Evolutionary conservation across 768 basidiomycete genomes (phyloP), one percentile per base, ranked within the genome.

Genomic region (Aureoboletus auriporus): DNA sequence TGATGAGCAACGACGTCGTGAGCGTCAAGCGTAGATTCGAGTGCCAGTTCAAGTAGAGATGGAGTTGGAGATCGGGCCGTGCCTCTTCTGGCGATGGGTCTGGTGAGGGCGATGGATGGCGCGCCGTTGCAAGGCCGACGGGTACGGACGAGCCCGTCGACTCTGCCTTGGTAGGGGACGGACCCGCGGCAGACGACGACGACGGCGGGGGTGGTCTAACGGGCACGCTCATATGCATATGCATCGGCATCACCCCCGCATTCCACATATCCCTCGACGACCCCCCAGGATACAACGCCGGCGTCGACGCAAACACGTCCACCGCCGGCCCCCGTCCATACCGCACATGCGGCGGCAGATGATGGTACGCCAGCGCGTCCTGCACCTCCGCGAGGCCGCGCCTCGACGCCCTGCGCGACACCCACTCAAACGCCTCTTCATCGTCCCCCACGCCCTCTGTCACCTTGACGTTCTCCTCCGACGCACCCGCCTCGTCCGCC

Each of bases 1-100:
- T 96, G 69, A 99, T 93, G 52, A 93, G 80, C 26, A 98, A 77
- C 8, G 92, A 94, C 0, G 96, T 98, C 28, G 89, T 84, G 47
- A 99, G 76, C 8, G 89, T 89, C 56, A 99, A 75, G 13, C 89
- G 85, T 8, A 98, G 75, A 65, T 96, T 84, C 9, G 94, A 91
- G 44, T 84, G 79, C 83, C 95, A 95, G 29, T 80, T 76, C 38
- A 97, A 71, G 58, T 84, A 82, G 0, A 99, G 73, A 63, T 97
- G 93, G 4, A 96, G 68, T 63, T 99, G 96, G 27, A 98, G 73
- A 63, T 94, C 88, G 2, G 89, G 63, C 62, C 58, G 59, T 33
- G 48, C 48, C 28, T 47, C 53, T 37, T 68, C 61, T 53, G 58
- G 52, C 35, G 41, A 29, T 27, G 44, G 20, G 20, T 23, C 20